Conservation (phyloP, 495 filamentous ascomycete species). For the Immersiella caudata region DNA sequence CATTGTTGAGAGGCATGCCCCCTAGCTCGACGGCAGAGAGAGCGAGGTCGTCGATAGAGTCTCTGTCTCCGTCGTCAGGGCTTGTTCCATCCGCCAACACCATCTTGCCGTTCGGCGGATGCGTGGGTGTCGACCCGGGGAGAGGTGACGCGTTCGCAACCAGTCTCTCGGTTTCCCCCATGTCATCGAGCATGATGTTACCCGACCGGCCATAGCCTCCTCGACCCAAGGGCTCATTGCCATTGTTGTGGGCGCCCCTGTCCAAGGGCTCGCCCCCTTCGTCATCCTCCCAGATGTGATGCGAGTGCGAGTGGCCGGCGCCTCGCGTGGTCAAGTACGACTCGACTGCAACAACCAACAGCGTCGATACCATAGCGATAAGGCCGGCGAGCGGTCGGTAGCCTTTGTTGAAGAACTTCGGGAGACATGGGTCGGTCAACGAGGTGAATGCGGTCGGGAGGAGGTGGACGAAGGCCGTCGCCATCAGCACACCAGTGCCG, state of each 20-base stretch:
- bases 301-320: slow-evolving; percentile 56
- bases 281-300: slow-evolving; percentile 42
- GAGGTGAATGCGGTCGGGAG: slow-evolving; percentile 83
- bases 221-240: slow-evolving; percentile 31
- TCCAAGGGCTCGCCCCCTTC: slow-evolving; percentile 36
- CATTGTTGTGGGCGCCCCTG: neutral
- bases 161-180: slow-evolving; percentile 49
- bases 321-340: slow-evolving; percentile 69
- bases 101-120: slow-evolving; percentile 18
- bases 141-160: slow-evolving; percentile 54
- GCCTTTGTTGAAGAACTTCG: slow-evolving; percentile 68
- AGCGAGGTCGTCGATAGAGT: slow-evolving; percentile 48
- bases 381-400: slow-evolving; percentile 78
- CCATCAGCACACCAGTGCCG: slow-evolving; percentile 82
- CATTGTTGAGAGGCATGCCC: neutral
- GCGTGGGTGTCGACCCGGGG: slow-evolving; percentile 44
- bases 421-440: slow-evolving; percentile 78
- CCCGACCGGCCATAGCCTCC: slow-evolving; percentile 14
- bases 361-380: slow-evolving; percentile 75
- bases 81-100: slow-evolving; percentile 3
- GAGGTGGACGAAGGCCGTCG: slow-evolving; percentile 86
- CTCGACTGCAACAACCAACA: slow-evolving; percentile 74
- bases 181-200: slow-evolving; percentile 47
- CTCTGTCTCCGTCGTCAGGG: slow-evolving; percentile 33
- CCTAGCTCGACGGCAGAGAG: slow-evolving; percentile 57